phyloP scores from a whole-genome alignment of 768 basidiomycete species.

The Mycena sanguinolenta region DNA sequence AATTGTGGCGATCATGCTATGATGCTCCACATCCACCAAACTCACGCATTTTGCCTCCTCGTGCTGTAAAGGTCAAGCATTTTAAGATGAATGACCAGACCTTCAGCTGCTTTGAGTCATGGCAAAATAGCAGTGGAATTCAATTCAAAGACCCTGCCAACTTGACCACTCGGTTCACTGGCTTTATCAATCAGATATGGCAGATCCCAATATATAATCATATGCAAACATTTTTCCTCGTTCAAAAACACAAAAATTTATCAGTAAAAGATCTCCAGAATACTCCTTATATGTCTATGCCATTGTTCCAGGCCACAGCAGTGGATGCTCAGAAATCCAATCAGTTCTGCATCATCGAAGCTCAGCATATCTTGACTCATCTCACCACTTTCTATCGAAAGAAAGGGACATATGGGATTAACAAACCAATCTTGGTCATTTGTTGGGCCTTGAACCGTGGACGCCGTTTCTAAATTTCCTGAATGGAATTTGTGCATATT shows the following conservation, averaged over 20 bases:
- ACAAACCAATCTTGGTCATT: too few species aligned
- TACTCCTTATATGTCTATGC: too few species aligned
- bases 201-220: conserved; percentile 38
- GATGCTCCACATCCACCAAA: conserved; percentile 28
- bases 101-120: conserved; percentile 37
- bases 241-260: conserved; percentile 37
- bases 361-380: too few species aligned
- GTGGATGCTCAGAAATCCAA: conserved; percentile 33
- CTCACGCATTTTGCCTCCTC: conserved; percentile 34
- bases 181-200: conserved; percentile 36
- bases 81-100: conserved; percentile 30
- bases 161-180: conserved; percentile 25
- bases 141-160: background rate
- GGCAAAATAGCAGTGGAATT: conserved; percentile 41
- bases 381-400: too few species aligned
- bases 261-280: conserved; percentile 30
- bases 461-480: too few species aligned
- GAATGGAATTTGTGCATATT: too few species aligned
- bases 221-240: conserved; percentile 38
- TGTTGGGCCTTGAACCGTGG: too few species aligned
- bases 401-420: too few species aligned
- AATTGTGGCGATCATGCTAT: conserved; percentile 26
- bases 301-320: too few species aligned
- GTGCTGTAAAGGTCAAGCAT: conserved; percentile 26
- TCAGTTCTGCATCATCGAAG: conserved; percentile 29